Evolutionary conservation across 805 yeast genomes (phyloP), one percentile per base, ranked within the genome.

Genomic region (Sugiyamaella boreocaroliniensis): DNA sequence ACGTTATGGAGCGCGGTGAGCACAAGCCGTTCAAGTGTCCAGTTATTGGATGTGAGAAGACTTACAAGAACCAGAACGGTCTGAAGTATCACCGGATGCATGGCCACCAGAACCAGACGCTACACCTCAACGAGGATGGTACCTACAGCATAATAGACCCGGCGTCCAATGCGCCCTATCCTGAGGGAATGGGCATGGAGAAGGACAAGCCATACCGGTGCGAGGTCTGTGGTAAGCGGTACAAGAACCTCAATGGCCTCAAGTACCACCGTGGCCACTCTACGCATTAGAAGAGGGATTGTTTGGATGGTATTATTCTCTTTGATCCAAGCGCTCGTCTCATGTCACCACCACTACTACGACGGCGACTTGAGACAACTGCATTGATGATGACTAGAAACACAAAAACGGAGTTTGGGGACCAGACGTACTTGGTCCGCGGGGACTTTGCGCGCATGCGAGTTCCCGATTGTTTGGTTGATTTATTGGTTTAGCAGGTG

Each of bases 121-220:
- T 92, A 53, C 85, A 88, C 64, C 87, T 85, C 61, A 92, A 92
- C 66, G 86, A 89, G 11, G 98, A 92, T 66, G 99, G 99, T 4
- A 83, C 96, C 1, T 86, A 84, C 60, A 84, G 92, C 45, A 89
- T 92, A 41, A 86, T 92, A 55, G 97, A 93, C 69, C 99, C 99
- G 11, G 62, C 70, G 37, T 70, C 73, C 37, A 89, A 88, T 64
- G 80, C 89, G 53, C 96, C 96, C 9, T 88, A 87, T 66, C 87
- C 92, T 42, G 96, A 92, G 68, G 96, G 96, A 4, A 85, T 89
- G 71, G 96, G 90, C 19, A 79, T 89, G 80, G 99, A 93, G 69
- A 90, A 89, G 74, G 99, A 93, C 74, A 93, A 93, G 73, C 99
- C 99, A 40, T 93, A 92, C 69, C 79, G 97, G 65, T 93, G 99